Percentiles rank a stretch among this genome's conserved stretches.
These are phyloP conservation scores for Eustoma russellianum DNA, from an alignment of 257 asterid genomes.

Conservation along the genomic window DNA sequence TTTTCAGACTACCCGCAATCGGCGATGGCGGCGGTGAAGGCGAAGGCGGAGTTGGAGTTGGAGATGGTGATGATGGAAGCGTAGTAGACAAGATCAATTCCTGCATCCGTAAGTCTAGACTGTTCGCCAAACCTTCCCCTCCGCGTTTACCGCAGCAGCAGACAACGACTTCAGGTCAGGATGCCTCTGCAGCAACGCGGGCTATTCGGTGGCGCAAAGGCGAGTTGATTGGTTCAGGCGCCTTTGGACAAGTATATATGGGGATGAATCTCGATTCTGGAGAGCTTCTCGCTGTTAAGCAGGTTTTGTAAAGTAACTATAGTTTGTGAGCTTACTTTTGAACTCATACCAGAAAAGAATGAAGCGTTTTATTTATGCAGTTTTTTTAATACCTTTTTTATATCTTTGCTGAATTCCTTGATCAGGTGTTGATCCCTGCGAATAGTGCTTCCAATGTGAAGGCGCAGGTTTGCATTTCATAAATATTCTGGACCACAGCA, in stretches of 20 bases:
- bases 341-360: background rate
- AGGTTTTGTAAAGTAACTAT: constrained; percentile 5
- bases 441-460: constrained; percentile 51
- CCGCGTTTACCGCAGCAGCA: constrained; percentile 20
- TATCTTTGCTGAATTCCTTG: constrained; percentile 5
- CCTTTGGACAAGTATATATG: constrained; percentile 67
- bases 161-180: constrained; percentile 2
- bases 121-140: constrained; percentile 24
- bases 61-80: constrained; percentile 11
- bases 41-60: background rate
- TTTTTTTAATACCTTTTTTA: no score
- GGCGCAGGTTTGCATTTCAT: constrained; percentile 40
- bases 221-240: constrained; percentile 58
- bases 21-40: constrained; percentile 8
- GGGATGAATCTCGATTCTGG: constrained; percentile 85
- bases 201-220: constrained; percentile 31
- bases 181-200: constrained; percentile 2
- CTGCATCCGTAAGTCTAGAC: constrained; percentile 19
- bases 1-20: constrained; percentile 12
- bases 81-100: constrained; percentile 21
- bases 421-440: constrained; percentile 60
- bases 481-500: no score
- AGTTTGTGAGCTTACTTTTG: background rate
- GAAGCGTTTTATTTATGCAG: no score
- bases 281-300: constrained; percentile 58